These are phyloP conservation scores for Tolypocladium album DNA, from an alignment of 2,329 filamentous ascomycete genomes.

Conservation along the genomic window DNA sequence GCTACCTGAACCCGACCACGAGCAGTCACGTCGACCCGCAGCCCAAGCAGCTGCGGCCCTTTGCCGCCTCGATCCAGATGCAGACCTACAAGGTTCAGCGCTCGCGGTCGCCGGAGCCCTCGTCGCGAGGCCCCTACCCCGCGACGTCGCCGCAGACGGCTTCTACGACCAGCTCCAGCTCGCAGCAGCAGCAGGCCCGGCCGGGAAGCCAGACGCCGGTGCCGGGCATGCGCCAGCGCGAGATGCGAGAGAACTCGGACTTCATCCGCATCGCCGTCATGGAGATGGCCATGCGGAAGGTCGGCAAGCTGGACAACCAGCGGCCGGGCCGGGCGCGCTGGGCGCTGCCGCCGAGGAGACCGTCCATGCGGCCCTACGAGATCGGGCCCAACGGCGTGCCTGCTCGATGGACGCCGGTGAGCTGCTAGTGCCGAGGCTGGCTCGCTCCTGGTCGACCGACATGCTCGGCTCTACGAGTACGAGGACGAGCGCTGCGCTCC, in stretches of 20 bases:
- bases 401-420: constrained; percentile 41
- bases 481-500: too few species aligned
- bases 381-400: constrained; percentile 49
- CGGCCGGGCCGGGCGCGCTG: constrained; percentile 57
- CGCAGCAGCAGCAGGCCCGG: constrained; percentile 9
- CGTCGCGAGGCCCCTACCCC: constrained; percentile 20
- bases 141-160: constrained; percentile 18
- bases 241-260: constrained; percentile 59
- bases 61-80: constrained; percentile 61
- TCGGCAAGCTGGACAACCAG: constrained; percentile 55
- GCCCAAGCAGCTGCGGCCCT: constrained; percentile 23
- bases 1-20: constrained; percentile 56
- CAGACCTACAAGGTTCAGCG: constrained; percentile 55
- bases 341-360: constrained; percentile 55
- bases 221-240: constrained; percentile 47
- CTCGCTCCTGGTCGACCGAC: background rate
- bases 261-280: constrained; percentile 62
- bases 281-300: constrained; percentile 61
- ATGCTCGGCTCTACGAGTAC: background rate
- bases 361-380: constrained; percentile 40
- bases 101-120: constrained; percentile 27
- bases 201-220: constrained; percentile 12
- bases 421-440: constrained; percentile 7
- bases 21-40: constrained; percentile 19
- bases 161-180: constrained; percentile 17